phyloP scores from a whole-genome alignment of 345 rosid species.

The Firmiana major region DNA sequence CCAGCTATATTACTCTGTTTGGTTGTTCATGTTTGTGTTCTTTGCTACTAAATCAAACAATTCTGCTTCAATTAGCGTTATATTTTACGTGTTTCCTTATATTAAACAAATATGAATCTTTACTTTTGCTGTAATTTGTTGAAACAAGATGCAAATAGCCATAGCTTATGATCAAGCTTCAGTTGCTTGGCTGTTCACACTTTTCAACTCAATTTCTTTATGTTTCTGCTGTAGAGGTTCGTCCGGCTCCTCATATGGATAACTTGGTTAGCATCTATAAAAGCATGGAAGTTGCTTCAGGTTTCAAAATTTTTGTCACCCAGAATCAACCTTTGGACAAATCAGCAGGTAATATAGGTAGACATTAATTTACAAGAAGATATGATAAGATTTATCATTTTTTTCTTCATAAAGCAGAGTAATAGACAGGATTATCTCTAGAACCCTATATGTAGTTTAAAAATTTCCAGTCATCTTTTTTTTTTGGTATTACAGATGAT shows the following conservation, averaged over 20 bases:
- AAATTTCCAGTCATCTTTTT: not conserved
- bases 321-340: constrained; percentile 38
- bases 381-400: not conserved
- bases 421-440: not conserved
- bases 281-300: constrained; percentile 86
- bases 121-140: not conserved
- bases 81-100: not conserved
- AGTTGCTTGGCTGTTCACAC: not conserved
- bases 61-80: not conserved
- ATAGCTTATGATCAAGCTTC: not conserved
- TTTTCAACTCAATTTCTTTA: not conserved
- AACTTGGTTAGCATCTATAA: constrained; percentile 57
- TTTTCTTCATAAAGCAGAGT: not conserved
- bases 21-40: not conserved
- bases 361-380: not conserved
- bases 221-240: constrained; percentile 53
- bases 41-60: not conserved
- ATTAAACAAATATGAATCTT: not conserved
- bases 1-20: not conserved
- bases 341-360: constrained; percentile 38
- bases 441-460: not conserved
- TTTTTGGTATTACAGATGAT: constrained; percentile 25
- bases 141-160: not conserved
- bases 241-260: constrained; percentile 92
- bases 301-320: constrained; percentile 50